These are phyloP conservation scores for Ephemerocybe angulata DNA, from an alignment of 768 basidiomycete genomes.

Conservation along the genomic window DNA sequence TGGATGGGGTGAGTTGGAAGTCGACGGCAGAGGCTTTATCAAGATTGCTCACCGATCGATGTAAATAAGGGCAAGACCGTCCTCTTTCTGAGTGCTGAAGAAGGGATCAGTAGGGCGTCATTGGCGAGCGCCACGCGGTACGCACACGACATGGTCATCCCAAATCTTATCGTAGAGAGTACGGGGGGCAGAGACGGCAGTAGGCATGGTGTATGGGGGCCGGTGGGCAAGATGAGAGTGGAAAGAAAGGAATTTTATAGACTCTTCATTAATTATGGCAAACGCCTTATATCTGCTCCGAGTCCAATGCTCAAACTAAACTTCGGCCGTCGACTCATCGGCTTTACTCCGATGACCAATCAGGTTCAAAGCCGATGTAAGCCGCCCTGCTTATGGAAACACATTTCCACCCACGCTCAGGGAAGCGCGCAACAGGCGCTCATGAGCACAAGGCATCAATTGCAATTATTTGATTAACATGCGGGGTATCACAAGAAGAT, in stretches of 20 bases:
- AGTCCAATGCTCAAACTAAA: constrained; percentile 2
- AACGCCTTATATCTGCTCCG: constrained; percentile 9
- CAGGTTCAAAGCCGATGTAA: constrained; percentile 7
- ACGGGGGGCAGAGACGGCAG: constrained; percentile 52
- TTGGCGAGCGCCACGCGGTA: constrained; percentile 13
- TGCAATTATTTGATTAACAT: too few species aligned
- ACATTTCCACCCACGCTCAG: too few species aligned
- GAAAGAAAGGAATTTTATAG: constrained; percentile 9
- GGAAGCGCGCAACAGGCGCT: too few species aligned
- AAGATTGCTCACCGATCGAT: constrained; percentile 59
- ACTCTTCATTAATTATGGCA: not conserved
- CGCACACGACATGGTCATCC: constrained; percentile 94
- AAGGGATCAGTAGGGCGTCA: constrained; percentile 11
- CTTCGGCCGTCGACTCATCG: constrained; percentile 11
- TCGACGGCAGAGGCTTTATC: not conserved
- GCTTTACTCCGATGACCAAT: constrained; percentile 13
- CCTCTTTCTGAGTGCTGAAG: constrained; percentile 62
- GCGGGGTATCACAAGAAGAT: too few species aligned
- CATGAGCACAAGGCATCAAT: too few species aligned
- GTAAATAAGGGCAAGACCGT: constrained; percentile 78
- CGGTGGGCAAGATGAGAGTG: constrained; percentile 10
- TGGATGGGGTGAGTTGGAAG: constrained; percentile 19
- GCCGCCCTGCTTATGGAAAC: too few species aligned
- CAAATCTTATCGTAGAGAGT: constrained; percentile 98
- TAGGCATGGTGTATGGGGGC: constrained; percentile 32